Evolutionary conservation across 352 stramenopile genomes (phyloP), one percentile per base, ranked within the genome.

Genomic region (Phytophthora parvispora): DNA sequence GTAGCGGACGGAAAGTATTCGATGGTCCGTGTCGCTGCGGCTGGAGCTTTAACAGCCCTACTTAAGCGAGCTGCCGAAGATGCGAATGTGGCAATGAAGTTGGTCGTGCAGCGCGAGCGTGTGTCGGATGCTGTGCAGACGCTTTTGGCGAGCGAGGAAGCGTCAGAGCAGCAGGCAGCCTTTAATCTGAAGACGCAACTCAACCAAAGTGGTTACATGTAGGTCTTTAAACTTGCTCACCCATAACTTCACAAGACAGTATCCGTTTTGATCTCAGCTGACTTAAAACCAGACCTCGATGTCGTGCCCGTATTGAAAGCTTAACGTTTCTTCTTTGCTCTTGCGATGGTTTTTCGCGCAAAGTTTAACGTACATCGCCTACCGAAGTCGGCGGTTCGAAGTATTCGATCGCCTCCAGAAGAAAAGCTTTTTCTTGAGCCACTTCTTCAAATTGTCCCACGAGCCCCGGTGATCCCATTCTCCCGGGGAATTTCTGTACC

Each of bases 1-100:
- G 80, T 93, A 25, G 70, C 72, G 9, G 86, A 95, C 31, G 72
- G 60, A 38, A 92, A 93, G 72, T 94, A 92, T 61, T 83, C 77
- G 49, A 87, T 88, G 74, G 74, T 95, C 20, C 86, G 88, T 47
- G 76, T 91, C 25, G 84, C 88, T 7, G 83, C 86, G 2, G 84
- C 80, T 24, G 64, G 57, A 3, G 81, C 81, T 48, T 67, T 95
- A 25, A 66, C 75, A 1, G 72, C 81, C 20, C 61, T 94, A 24
- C 65, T 81, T 18, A 72, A 75, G 43, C 82, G 78, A 38, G 72
- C 52, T 51, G 24, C 68, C 15, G 43, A 67, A 3, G 56, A 83
- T 28, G 53, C 74, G 16, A 49, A 77, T 27, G 53, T 94, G 61
- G 72, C 67, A 22, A 67, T 90, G 48, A 76, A 72, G 25, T 34